phyloP scores from a whole-genome alignment of 495 filamentous ascomycete species.

The Oleoguttula mirabilis region DNA sequence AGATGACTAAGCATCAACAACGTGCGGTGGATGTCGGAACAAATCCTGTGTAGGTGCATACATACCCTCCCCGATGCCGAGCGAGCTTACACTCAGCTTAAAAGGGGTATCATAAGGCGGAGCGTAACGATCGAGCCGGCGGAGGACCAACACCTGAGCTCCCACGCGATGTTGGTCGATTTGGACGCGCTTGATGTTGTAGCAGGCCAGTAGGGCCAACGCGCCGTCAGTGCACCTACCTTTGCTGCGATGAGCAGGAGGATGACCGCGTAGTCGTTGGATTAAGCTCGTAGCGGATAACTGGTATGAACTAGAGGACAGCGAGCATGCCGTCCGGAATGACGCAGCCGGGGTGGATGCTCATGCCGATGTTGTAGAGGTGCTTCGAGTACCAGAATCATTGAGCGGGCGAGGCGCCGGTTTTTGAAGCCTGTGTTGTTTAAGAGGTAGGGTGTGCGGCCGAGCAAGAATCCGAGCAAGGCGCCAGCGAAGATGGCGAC shows the following conservation, averaged over 20 bases:
- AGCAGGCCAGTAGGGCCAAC: conserved; percentile 34
- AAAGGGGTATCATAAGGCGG: conserved; percentile 31
- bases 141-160: conserved; percentile 40
- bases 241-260: conserved; percentile 31
- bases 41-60: no score
- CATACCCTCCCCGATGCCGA: no score
- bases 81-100: no score
- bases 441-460: no score
- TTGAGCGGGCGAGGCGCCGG: no score
- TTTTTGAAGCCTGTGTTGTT: no score
- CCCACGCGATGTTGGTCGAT: conserved; percentile 49
- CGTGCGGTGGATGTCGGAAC: no score
- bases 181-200: conserved; percentile 41
- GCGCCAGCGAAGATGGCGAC: conserved; percentile 21
- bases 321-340: conserved; percentile 38
- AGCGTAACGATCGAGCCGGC: conserved; percentile 38
- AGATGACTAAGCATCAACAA: no score
- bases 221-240: no score
- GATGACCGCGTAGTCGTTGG: conserved; percentile 40
- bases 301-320: conserved; percentile 40
- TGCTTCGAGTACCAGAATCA: conserved; percentile 18
- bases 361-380: conserved; percentile 35
- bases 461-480: conserved; percentile 23
- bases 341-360: conserved; percentile 35
- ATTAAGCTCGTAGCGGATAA: conserved; percentile 36